A percentile compares a stretch with the other conserved stretches of the same genome.
These are phyloP conservation scores for Ophiostoma himal-ulmi DNA, from an alignment of 2,329 filamentous ascomycete genomes.

Conservation along the genomic window DNA sequence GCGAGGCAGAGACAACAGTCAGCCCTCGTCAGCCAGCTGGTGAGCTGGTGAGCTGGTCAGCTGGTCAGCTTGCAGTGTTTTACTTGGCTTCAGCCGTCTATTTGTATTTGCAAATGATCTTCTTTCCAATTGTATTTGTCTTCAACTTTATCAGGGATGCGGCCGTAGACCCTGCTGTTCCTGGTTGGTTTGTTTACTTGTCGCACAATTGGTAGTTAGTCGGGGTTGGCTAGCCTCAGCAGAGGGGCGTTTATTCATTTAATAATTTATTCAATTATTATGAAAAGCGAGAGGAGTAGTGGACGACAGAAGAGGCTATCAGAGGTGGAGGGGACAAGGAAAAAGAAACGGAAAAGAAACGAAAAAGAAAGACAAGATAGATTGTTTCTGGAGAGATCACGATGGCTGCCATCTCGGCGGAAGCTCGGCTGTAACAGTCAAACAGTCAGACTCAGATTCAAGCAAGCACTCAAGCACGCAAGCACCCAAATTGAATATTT, in stretches of 20 bases:
- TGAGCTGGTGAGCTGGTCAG: not conserved
- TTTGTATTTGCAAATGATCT: not conserved
- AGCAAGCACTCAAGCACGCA: not conserved
- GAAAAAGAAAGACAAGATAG: not conserved
- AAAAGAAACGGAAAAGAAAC: not conserved
- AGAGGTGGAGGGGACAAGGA: not conserved
- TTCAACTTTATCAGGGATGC: not conserved
- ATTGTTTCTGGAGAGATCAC: not conserved
- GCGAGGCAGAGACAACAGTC: not conserved
- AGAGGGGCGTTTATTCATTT: not conserved
- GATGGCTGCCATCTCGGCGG: not conserved
- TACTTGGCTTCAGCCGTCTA: not conserved
- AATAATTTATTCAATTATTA: no score
- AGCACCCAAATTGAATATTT: not conserved
- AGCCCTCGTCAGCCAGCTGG: not conserved
- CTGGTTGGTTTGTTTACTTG: constrained; percentile 2
- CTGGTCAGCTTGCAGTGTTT: not conserved
- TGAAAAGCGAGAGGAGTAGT: no score
- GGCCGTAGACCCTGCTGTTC: not conserved
- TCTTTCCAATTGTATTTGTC: not conserved
- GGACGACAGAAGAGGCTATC: no score
- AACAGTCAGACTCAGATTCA: no score
- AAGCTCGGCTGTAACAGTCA: not conserved
- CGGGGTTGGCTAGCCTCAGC: not conserved
- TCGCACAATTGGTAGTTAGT: not conserved